phyloP scores from a whole-genome alignment of 768 basidiomycete species.

The Filobasidium floriforme region DNA sequence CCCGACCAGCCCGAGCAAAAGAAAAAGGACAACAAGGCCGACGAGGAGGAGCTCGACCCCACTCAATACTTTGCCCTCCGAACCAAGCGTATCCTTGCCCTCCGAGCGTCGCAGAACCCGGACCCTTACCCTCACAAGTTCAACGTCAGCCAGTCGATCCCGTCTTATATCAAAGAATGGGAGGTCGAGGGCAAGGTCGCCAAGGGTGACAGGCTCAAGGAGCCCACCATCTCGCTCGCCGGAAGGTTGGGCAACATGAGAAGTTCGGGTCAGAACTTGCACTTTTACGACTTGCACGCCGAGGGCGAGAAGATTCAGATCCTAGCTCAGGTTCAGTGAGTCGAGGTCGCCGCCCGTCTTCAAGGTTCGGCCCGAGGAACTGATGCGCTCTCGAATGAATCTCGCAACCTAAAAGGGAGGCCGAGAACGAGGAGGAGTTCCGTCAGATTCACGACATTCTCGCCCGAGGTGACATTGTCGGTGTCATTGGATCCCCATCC shows the following conservation, averaged over 20 bases:
- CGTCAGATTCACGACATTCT: conserved; percentile 70
- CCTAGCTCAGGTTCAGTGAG: conserved; percentile 78
- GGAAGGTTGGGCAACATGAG: conserved; percentile 90
- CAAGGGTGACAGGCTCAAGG: conserved; percentile 60
- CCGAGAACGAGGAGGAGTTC: conserved; percentile 51
- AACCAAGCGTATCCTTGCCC: conserved; percentile 73
- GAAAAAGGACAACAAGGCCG: conserved; percentile 44
- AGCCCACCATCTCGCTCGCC: conserved; percentile 56
- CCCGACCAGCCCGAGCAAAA: conserved; percentile 34
- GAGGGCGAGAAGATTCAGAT: conserved; percentile 93
- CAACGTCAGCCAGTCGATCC: conserved; percentile 69
- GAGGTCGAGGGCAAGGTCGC: conserved; percentile 63
- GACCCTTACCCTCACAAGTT: conserved; percentile 99
- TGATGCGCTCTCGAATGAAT: neutral
- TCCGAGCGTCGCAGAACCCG: conserved; percentile 74
- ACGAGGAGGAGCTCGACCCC: conserved; percentile 80
- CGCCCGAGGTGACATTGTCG: conserved; percentile 92
- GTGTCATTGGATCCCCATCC: conserved; percentile 77
- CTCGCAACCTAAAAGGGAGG: conserved; percentile 31
- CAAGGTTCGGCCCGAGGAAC: neutral
- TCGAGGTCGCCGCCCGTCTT: conserved; percentile 19
- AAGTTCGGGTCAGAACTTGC: conserved; percentile 68
- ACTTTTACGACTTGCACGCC: conserved; percentile 87
- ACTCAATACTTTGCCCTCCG: conserved; percentile 98
- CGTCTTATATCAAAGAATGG: conserved; percentile 65